phyloP scores from a whole-genome alignment of 441 rosid species.

The Syzygium malaccense region DNA sequence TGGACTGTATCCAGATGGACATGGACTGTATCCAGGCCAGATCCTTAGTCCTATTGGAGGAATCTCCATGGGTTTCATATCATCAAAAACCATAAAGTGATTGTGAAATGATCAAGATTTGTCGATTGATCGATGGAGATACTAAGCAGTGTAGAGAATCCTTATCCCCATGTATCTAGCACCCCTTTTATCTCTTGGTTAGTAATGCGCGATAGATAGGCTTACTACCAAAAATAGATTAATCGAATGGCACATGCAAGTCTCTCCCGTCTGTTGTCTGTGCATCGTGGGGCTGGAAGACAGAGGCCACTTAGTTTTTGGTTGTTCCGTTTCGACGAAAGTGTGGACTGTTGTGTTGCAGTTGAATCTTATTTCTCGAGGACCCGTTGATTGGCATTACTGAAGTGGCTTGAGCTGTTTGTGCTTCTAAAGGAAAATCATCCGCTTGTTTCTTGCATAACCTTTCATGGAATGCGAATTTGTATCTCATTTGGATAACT shows the following conservation, averaged over 20 bases:
- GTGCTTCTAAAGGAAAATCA: background rate
- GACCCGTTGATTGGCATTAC: background rate
- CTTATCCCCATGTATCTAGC: background rate
- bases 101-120: background rate
- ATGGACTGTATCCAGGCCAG: background rate
- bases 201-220: background rate
- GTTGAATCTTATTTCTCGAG: background rate
- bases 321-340: background rate
- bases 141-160: background rate
- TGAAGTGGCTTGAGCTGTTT: background rate
- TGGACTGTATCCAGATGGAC: background rate
- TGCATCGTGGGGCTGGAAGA: background rate
- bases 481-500: background rate
- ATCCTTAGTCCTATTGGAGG: background rate
- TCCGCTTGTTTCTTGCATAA: background rate
- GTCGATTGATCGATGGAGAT: background rate
- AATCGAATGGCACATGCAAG: background rate
- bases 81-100: background rate
- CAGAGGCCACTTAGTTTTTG: background rate
- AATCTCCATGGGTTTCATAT: background rate
- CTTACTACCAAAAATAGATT: background rate
- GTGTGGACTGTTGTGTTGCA: background rate
- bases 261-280: background rate
- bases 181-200: background rate
- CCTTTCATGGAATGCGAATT: background rate